Evolutionary conservation across 2,329 filamentous ascomycete species (phyloP).

Genomic region (Ascocoryne sarcoides): DNA sequence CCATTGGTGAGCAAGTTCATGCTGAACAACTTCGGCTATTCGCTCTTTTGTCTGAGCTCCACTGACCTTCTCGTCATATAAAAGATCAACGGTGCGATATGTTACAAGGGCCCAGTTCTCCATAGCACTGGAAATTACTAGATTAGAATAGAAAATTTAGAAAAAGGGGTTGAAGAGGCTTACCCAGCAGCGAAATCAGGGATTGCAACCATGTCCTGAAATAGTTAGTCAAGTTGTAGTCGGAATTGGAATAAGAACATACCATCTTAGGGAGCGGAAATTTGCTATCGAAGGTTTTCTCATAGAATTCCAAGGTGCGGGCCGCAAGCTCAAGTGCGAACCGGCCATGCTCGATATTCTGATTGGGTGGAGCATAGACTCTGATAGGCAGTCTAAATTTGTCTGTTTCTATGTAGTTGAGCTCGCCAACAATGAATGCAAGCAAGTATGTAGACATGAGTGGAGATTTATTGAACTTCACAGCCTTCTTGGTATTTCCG

Average conservation of each 20-base stretch:
- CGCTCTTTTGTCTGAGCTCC: slow-evolving; percentile 85
- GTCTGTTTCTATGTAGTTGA: slow-evolving; percentile 88
- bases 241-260: not conserved
- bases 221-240: not conserved
- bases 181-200: slow-evolving; percentile 84
- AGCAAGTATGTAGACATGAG: slow-evolving; percentile 94
- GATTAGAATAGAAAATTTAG: not conserved
- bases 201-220: slow-evolving; percentile 76
- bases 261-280: slow-evolving; percentile 85
- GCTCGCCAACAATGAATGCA: slow-evolving; percentile 87
- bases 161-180: not conserved
- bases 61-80: slow-evolving; percentile 86
- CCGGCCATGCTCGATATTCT: slow-evolving; percentile 80
- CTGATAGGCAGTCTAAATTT: slow-evolving; percentile 85
- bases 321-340: slow-evolving; percentile 89
- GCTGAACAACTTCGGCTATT: slow-evolving; percentile 91
- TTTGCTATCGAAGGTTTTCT: slow-evolving; percentile 81
- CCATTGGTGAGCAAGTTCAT: slow-evolving; percentile 96
- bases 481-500: slow-evolving; percentile 65
- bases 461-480: slow-evolving; percentile 87
- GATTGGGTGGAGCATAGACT: slow-evolving; percentile 87
- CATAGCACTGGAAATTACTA: slow-evolving; percentile 52
- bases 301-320: slow-evolving; percentile 86
- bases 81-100: slow-evolving; percentile 83
- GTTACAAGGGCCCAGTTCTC: slow-evolving; percentile 98